These are phyloP conservation scores for Tardiomyces depauwii DNA, from an alignment of 1,139 yeast genomes.

Conservation along the genomic window DNA sequence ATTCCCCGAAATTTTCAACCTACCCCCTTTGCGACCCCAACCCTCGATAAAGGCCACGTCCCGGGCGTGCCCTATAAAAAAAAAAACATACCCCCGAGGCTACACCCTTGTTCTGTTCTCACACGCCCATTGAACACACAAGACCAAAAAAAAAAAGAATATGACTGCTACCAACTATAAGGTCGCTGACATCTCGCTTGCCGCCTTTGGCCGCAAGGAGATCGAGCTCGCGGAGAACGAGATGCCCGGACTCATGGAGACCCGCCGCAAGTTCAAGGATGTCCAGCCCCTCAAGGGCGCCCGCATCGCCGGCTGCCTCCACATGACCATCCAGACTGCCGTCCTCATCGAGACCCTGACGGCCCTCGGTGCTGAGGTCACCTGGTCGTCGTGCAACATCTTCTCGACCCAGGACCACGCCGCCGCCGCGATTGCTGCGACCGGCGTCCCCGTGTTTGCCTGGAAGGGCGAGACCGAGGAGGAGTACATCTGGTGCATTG, in stretches of 20 bases:
- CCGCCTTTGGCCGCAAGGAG: slow-evolving; percentile 99
- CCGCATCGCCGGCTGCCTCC: slow-evolving; percentile 97
- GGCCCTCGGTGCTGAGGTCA: slow-evolving; percentile 99
- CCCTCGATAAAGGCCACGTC: no score
- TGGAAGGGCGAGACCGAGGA: slow-evolving; percentile 99
- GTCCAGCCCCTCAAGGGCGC: slow-evolving; percentile 98
- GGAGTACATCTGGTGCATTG: slow-evolving; percentile 99
- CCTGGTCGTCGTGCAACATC: slow-evolving; percentile 99
- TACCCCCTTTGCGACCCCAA: no score
- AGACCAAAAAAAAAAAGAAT: background rate
- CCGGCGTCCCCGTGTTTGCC: slow-evolving; percentile 99
- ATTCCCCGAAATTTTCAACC: no score
- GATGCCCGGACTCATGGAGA: slow-evolving; percentile 99
- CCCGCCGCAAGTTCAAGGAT: slow-evolving; percentile 85
- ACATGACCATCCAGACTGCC: slow-evolving; percentile 99
- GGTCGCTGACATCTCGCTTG: slow-evolving; percentile 97
- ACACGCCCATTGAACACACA: no score
- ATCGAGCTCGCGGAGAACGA: slow-evolving; percentile 98
- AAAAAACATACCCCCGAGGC: no score
- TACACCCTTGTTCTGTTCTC: no score
- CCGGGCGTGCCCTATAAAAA: no score
- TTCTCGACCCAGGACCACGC: slow-evolving; percentile 99
- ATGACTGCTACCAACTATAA: slow-evolving; percentile 54
- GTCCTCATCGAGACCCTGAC: slow-evolving; percentile 95
- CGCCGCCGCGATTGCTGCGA: slow-evolving; percentile 99